Evolutionary conservation across 2,329 filamentous ascomycete genomes (phyloP).

Genomic region (Nigrospora osmanthi): DNA sequence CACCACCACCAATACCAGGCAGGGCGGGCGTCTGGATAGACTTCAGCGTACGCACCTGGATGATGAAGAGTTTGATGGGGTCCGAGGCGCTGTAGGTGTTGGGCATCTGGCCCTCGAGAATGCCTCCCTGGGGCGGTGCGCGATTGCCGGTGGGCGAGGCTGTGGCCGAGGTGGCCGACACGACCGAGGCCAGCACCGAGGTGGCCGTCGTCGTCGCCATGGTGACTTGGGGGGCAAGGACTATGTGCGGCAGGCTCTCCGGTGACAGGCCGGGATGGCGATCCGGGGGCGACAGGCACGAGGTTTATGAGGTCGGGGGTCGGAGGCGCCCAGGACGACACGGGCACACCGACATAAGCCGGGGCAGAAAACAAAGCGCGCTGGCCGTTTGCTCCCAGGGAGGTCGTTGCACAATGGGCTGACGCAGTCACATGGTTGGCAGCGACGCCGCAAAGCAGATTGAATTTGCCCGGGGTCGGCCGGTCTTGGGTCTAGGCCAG

Average conservation of each 20-base stretch:
- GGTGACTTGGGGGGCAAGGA: neutral
- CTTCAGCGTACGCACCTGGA: constrained; percentile 44
- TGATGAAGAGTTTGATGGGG: constrained; percentile 69
- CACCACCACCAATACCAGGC: neutral
- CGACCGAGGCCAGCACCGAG: constrained; percentile 11
- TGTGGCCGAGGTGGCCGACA: constrained; percentile 17
- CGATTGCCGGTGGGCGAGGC: constrained; percentile 17
- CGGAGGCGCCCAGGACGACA: too few relatives aligned
- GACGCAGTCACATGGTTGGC: too few relatives aligned
- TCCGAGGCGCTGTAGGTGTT: constrained; percentile 61
- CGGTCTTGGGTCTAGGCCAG: too few relatives aligned
- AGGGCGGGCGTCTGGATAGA: neutral
- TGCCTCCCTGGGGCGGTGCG: constrained; percentile 43
- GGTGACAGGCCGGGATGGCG: too few relatives aligned
- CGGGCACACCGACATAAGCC: neutral
- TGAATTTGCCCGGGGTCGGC: too few relatives aligned
- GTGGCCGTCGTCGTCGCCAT: constrained; percentile 10
- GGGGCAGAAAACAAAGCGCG: too few relatives aligned
- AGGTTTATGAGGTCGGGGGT: neutral
- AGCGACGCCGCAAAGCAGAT: too few relatives aligned
- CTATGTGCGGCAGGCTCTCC: neutral
- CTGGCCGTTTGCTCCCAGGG: too few relatives aligned
- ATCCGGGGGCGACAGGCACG: neutral
- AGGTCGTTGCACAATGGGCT: too few relatives aligned
- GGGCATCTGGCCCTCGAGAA: constrained; percentile 65